A percentile compares a stretch with the other conserved stretches of the same genome.
Conservation (phyloP, 768 basidiomycete species). For the Leccinum uliginosum region DNA sequence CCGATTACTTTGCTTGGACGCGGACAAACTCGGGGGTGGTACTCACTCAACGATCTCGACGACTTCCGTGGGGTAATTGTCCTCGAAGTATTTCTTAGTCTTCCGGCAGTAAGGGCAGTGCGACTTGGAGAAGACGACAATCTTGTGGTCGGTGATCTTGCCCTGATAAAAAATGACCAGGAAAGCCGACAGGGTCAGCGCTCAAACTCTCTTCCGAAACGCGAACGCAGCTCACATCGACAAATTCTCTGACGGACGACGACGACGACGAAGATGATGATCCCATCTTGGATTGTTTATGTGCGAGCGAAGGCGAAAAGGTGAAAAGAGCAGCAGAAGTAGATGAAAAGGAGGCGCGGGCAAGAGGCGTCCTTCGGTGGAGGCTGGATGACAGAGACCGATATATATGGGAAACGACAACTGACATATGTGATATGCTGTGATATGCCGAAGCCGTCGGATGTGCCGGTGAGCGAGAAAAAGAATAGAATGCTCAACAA, state of each 20-base stretch:
- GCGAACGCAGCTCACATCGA: slow-evolving; percentile 35
- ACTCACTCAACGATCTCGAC: slow-evolving; percentile 47
- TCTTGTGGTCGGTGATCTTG: slow-evolving; percentile 45
- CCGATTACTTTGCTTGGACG: not conserved
- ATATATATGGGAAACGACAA: slow-evolving; percentile 18
- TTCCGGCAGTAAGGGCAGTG: slow-evolving; percentile 49
- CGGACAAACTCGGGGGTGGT: not conserved
- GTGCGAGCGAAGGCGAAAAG: slow-evolving; percentile 25
- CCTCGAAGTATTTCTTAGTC: slow-evolving; percentile 45
- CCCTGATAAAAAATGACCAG: slow-evolving; percentile 33
- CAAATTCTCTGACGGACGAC: slow-evolving; percentile 33
- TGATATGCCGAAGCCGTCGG: not conserved
- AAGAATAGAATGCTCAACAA: not conserved
- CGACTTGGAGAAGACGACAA: slow-evolving; percentile 59
- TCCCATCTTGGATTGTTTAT: slow-evolving; percentile 9
- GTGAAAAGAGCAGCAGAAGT: slow-evolving; percentile 16
- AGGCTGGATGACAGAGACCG: slow-evolving; percentile 14
- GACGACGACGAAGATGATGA: not conserved
- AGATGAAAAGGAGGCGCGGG: not conserved
- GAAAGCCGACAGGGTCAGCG: slow-evolving; percentile 34
- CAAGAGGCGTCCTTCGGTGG: slow-evolving; percentile 2
- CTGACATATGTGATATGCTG: slow-evolving; percentile 3
- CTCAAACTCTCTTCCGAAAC: not conserved
- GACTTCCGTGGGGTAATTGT: slow-evolving; percentile 35
- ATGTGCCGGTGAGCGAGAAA: not conserved